phyloP scores from a whole-genome alignment of 148 eudicot genomes.

The Amaranthus palmeri region DNA sequence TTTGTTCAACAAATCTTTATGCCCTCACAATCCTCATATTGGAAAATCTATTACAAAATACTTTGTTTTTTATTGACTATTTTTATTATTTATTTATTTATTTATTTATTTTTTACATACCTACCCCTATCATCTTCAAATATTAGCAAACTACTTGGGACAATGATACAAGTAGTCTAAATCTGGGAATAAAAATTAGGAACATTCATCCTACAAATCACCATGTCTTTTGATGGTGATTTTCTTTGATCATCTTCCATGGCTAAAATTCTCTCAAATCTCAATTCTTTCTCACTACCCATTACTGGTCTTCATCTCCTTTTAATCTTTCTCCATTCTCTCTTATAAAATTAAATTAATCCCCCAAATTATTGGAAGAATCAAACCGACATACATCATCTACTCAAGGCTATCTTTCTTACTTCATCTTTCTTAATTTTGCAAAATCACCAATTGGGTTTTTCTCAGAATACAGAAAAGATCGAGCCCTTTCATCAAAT shows the following conservation, averaged over 20 bases:
- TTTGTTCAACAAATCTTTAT: slow-evolving; percentile 2
- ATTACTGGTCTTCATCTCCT: slow-evolving; percentile 58
- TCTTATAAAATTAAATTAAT: slow-evolving; percentile 41
- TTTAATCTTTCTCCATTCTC: slow-evolving; percentile 68
- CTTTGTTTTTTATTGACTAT: neutral
- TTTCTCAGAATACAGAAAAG: neutral
- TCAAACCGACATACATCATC: neutral
- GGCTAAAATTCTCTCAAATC: slow-evolving; percentile 36
- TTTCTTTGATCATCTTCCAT: slow-evolving; percentile 29
- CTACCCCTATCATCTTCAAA: neutral
- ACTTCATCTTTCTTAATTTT: neutral
- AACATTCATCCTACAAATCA: neutral
- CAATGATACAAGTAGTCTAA: neutral
- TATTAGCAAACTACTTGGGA: neutral
- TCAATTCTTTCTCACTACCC: slow-evolving; percentile 37
- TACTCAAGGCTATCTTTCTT: neutral
- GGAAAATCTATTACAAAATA: neutral
- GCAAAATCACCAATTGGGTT: slow-evolving; percentile 13
- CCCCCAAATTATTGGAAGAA: neutral
- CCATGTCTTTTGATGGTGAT: slow-evolving; percentile 37
- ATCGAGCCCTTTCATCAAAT: slow-evolving; percentile 21
- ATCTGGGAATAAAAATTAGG: neutral
- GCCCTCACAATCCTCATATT: neutral
- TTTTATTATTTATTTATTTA: neutral
- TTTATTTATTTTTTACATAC: neutral